Evolutionary conservation across 2,329 filamentous ascomycete genomes (phyloP).

Genomic region (Tolypocladium ophioglossoides): DNA sequence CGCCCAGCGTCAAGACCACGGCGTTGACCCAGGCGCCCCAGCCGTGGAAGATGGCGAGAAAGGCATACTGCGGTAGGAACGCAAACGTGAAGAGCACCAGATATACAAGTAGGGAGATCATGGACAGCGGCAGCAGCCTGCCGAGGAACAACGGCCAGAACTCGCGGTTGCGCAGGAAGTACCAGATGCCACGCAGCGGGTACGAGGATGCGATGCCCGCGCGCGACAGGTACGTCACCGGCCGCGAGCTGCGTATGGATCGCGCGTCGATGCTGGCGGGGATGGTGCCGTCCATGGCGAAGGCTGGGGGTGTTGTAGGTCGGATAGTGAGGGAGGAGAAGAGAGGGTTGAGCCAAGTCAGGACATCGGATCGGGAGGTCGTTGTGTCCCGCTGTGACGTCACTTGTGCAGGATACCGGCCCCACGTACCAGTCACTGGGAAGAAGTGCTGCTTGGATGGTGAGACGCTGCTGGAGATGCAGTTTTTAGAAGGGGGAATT

Average conservation of each 20-base stretch:
- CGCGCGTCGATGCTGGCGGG: constrained; percentile 3
- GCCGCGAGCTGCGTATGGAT: constrained; percentile 15
- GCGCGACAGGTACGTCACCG: constrained; percentile 30
- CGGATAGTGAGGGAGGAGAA: not conserved
- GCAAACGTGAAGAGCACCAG: constrained; percentile 78
- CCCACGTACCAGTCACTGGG: too few species aligned
- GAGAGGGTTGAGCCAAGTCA: not conserved
- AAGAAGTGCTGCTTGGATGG: not conserved
- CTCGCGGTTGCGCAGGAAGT: constrained; percentile 66
- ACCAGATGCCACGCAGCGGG: constrained; percentile 65
- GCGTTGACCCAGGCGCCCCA: constrained; percentile 84
- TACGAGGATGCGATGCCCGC: constrained; percentile 39
- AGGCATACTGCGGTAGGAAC: constrained; percentile 80
- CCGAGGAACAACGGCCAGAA: constrained; percentile 73
- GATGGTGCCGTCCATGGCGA: constrained; percentile 4
- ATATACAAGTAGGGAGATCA: constrained; percentile 77
- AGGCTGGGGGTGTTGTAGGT: not conserved
- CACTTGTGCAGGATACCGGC: not conserved
- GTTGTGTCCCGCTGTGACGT: not conserved
- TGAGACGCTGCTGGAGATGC: not conserved
- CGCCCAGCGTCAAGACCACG: constrained; percentile 76
- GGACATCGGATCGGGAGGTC: not conserved
- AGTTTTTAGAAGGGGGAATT: not conserved
- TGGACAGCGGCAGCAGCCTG: constrained; percentile 66
- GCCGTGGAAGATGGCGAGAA: constrained; percentile 83